These are phyloP conservation scores for Trichosporon coremiiforme DNA, from an alignment of 1,284 basidiomycete species.

Conservation along the genomic window DNA sequence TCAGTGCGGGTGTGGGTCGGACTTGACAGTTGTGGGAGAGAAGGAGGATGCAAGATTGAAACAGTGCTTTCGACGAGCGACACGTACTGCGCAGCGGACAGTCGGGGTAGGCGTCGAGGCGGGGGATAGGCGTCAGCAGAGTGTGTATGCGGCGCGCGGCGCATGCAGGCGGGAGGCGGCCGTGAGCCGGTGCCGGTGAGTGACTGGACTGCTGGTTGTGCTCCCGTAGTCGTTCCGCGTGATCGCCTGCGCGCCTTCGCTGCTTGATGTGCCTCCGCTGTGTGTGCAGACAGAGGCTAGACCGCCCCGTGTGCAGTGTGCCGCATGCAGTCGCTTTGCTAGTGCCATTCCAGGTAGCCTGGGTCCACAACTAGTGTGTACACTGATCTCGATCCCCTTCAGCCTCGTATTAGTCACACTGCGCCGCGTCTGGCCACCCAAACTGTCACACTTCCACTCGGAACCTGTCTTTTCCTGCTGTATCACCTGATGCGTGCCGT, in stretches of 20 bases:
- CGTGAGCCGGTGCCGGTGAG: no score
- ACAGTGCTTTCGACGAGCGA: not conserved
- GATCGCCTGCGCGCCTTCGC: not conserved
- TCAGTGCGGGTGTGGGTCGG: not conserved
- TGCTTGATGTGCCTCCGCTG: not conserved
- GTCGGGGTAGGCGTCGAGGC: not conserved
- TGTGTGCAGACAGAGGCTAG: not conserved
- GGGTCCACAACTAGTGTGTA: no score
- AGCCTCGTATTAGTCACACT: not conserved
- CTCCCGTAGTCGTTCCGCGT: no score
- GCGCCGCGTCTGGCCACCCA: no score
- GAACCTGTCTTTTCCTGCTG: not conserved
- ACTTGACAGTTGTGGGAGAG: not conserved
- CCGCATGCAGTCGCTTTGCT: not conserved
- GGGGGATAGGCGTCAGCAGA: not conserved
- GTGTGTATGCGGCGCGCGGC: not conserved
- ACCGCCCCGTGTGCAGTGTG: not conserved
- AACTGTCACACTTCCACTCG: no score
- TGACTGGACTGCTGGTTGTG: not conserved
- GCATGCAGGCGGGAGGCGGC: no score
- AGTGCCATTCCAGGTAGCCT: not conserved
- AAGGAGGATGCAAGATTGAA: not conserved
- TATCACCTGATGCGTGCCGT: not conserved
- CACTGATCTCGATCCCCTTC: not conserved
- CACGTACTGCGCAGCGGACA: not conserved